Conservation (phyloP, 2,329 filamentous ascomycete species). For the Colletotrichum brevisporum region DNA sequence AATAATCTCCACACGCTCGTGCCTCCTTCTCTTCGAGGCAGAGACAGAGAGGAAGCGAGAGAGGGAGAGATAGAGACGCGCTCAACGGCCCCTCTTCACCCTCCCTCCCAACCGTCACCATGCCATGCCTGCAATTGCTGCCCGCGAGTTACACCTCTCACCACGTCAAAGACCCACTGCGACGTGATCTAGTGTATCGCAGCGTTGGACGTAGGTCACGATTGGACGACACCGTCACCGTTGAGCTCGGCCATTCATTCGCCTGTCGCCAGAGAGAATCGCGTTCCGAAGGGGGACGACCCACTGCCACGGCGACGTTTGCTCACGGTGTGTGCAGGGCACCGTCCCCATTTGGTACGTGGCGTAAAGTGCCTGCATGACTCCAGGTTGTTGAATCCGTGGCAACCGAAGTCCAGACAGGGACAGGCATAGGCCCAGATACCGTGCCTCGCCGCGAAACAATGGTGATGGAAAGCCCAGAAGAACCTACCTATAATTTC, state of each 20-base stretch:
- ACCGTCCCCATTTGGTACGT: constrained; percentile 21
- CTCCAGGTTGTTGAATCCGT: constrained; percentile 34
- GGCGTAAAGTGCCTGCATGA: constrained; percentile 41
- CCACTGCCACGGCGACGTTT: constrained; percentile 22
- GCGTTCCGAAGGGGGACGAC: constrained; percentile 13
- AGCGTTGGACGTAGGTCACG: not conserved
- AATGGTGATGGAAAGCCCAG: constrained; percentile 32
- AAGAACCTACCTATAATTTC: constrained; percentile 31
- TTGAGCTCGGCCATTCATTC: not conserved
- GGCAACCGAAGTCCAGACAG: constrained; percentile 31
- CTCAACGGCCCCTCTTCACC: constrained; percentile 24
- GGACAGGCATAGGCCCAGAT: constrained; percentile 36
- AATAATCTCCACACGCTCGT: not conserved
- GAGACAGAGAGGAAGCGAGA: no score
- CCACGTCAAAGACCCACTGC: constrained; percentile 4
- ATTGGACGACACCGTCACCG: not conserved
- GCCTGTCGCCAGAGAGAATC: not conserved
- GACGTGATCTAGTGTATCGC: not conserved
- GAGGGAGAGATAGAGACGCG: constrained; percentile 9
- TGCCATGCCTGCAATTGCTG: constrained; percentile 20
- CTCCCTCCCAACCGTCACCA: constrained; percentile 9
- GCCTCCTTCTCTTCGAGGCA: no score
- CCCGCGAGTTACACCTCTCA: constrained; percentile 5
- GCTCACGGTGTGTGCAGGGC: constrained; percentile 22
- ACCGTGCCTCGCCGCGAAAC: constrained; percentile 36